Base-by-base conservation (phyloP, 2,329 filamentous ascomycete species). In the Fusarium ambrosium region DNA sequence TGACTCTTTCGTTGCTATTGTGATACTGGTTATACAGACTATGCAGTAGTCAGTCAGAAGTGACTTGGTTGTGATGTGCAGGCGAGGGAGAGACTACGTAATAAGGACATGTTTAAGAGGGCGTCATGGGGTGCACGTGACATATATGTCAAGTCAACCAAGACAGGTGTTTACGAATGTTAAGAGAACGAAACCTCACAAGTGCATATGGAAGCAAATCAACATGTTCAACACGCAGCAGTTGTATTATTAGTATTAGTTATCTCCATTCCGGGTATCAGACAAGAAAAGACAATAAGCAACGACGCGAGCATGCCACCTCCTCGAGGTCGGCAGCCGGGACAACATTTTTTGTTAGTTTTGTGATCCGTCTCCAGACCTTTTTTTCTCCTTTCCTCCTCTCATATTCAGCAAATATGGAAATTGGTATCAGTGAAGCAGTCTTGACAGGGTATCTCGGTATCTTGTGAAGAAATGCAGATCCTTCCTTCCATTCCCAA, bases 391-490 rank as follows among this genome's bases (percentile, higher is more conserved):
- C 68, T 71, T 59, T 72, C 64, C 48, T 62, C 72, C 68, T 64
- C 68, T 70, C 64, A 69, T 70, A 72, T 76, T 74, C 68, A 75
- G 72, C 53, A 74, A 75, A 75, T 80, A 80, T 82, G 75, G 75
- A 83, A 82, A 82, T 77, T 83, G 82, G 82, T 84, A 84, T 84
- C 82, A 83, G 79, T 81, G 81, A 84, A 84, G 83, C 85, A 87
- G 84, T 86, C 84, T 87, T 82, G 84, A 86, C 84, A 85, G 87
- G 87, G 87, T 88, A 88, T 88, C 86, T 87, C 85, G 85, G 83
- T 84, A 84, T 84, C 83, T 84, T 83, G 81, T 81, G 81, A 84
- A 83, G 80, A 88, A 88, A 89, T 88, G 87, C 87, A 88, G 84
- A 87, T 85, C 86, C 80, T 78, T 84, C 82, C 82, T 82, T 83